Evolutionary conservation across 495 filamentous ascomycete genomes (phyloP), one percentile per base, ranked within the genome.

Genomic region (Talaromyces stipitatus): DNA sequence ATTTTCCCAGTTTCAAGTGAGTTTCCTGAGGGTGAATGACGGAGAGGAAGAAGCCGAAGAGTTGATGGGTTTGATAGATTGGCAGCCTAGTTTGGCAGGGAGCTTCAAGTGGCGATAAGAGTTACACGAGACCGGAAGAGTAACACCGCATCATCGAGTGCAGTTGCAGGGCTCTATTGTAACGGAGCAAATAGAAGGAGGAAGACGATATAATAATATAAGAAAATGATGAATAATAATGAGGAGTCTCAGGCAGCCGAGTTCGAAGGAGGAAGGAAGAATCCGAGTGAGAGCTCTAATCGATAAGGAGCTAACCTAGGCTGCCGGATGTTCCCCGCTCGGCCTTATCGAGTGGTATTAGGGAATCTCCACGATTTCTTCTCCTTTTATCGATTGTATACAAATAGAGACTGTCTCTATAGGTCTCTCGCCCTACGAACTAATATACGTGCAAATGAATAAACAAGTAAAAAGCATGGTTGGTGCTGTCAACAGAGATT

Each of bases 1-100:
- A 48, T 48, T n/a, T 48, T 48, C 14, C 6, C 45, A 48, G 45
- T 12, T n/a, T 48, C 45, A 6, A 48, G n/a, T 20, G 9, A n/a
- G 20, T 63, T 59, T n/a, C 62, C 16, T 46, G 59, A 57, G 16
- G 29, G 22, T 58, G 8, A 52, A 55, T 48, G 38, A 33, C 32
- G 51, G 29, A 51, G 55, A 24, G 11, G 10, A 54, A 12, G 8
- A 10, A 18, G 30, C 4, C 14, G 27, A 20, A 32, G 50, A 32
- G 26, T 29, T 1, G 20, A 47, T 47, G 33, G 8, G 45, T 24
- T 48, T 24, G 24, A 26, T 12, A 48, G 45, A 6, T 11, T n/a
- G 38, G 16, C 43, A 46, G 43, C 45, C 22, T 48, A 26, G 45
- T n/a, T 14, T 2, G 24, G 20, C 45, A 48, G 24, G 7, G 20